These are phyloP conservation scores for Thyridium curvatum DNA, from an alignment of 2,329 filamentous ascomycete species.

Conservation along the genomic window DNA sequence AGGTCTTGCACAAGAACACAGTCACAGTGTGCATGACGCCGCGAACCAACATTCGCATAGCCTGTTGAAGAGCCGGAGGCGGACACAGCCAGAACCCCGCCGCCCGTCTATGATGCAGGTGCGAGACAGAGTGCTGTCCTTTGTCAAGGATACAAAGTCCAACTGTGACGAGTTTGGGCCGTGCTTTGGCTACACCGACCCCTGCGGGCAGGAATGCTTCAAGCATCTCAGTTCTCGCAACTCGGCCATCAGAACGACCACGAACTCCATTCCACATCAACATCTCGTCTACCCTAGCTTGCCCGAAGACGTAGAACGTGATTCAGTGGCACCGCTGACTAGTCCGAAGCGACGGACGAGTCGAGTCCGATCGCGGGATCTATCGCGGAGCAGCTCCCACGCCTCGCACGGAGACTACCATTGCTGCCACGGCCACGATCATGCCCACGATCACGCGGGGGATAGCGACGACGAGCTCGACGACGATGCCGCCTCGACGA, in stretches of 20 bases:
- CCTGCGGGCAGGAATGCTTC: slow-evolving; percentile 60
- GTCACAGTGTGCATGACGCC: slow-evolving; percentile 8
- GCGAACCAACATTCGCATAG: background rate
- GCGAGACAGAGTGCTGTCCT: slow-evolving; percentile 53
- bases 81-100: slow-evolving; percentile 26
- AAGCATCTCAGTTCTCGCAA: slow-evolving; percentile 44
- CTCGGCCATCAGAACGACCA: slow-evolving; percentile 33
- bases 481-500: slow-evolving; percentile 16
- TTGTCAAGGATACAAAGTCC: slow-evolving; percentile 57
- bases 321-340: slow-evolving; percentile 16
- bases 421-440: slow-evolving; percentile 4
- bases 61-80: slow-evolving; percentile 13
- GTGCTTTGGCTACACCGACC: slow-evolving; percentile 60
- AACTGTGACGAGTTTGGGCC: slow-evolving; percentile 56
- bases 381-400: background rate
- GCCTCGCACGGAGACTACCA: slow-evolving; percentile 1
- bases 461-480: slow-evolving; percentile 10
- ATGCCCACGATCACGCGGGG: slow-evolving; percentile 7
- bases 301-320: slow-evolving; percentile 18
- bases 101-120: slow-evolving; percentile 50
- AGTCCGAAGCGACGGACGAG: slow-evolving; percentile 28
- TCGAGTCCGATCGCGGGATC: slow-evolving; percentile 27
- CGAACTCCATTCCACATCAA: slow-evolving; percentile 21
- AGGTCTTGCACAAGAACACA: slow-evolving; percentile 13
- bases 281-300: slow-evolving; percentile 18